A percentile compares a stretch with the other conserved stretches of the same genome.
These are phyloP conservation scores for Aspergillus quadrilineatus DNA, from an alignment of 2,329 filamentous ascomycete species.

Conservation along the genomic window DNA sequence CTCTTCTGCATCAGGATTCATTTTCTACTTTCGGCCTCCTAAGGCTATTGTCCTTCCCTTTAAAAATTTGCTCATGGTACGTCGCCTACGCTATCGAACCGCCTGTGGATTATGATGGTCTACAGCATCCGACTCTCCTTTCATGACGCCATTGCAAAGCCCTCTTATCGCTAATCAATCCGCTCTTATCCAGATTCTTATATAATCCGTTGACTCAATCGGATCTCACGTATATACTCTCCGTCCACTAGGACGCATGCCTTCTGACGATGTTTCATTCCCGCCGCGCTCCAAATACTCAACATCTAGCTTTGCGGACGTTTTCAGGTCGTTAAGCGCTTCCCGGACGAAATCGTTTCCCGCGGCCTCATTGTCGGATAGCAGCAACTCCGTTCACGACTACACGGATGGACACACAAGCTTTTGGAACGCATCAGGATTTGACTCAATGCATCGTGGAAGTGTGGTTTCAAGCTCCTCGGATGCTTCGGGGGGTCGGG, in stretches of 20 bases:
- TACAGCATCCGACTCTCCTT: not conserved
- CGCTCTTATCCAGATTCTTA: slow-evolving; percentile 18
- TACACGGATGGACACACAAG: slow-evolving; percentile 35
- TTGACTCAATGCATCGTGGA: slow-evolving; percentile 44
- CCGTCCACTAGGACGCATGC: slow-evolving; percentile 38
- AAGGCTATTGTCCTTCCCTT: not conserved
- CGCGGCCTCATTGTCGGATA: slow-evolving; percentile 34
- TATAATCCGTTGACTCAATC: slow-evolving; percentile 20
- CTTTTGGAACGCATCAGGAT: slow-evolving; percentile 34
- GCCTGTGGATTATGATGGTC: not conserved
- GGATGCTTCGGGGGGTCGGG: slow-evolving; percentile 38
- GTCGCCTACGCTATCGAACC: not conserved
- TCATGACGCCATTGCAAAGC: slow-evolving; percentile 8
- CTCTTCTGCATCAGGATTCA: not conserved
- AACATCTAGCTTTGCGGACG: slow-evolving; percentile 43
- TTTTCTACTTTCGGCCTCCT: not conserved
- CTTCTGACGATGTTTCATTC: slow-evolving; percentile 44
- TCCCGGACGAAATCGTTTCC: slow-evolving; percentile 41
- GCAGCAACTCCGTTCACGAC: slow-evolving; percentile 30
- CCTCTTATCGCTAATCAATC: slow-evolving; percentile 16
- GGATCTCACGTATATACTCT: slow-evolving; percentile 16
- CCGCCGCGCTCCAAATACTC: slow-evolving; percentile 36
- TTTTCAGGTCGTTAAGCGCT: slow-evolving; percentile 44
- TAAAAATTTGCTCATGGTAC: not conserved
- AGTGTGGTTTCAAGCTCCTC: slow-evolving; percentile 40